These are phyloP conservation scores for Aspergillus olivimuriae DNA, from an alignment of 495 filamentous ascomycete genomes.

Conservation along the genomic window DNA sequence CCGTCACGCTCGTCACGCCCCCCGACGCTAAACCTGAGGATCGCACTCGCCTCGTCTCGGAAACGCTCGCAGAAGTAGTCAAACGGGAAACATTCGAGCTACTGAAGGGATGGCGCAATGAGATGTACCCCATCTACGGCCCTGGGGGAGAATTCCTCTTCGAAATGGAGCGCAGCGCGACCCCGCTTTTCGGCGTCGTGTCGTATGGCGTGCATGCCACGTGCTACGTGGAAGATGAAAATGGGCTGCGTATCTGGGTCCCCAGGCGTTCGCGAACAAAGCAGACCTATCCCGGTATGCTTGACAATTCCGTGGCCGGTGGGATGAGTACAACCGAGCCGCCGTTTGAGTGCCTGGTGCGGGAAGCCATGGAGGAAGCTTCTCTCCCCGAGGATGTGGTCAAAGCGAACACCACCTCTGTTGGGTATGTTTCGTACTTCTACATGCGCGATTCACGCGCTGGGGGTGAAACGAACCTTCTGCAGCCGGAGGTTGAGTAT, in stretches of 20 bases:
- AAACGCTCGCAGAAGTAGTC: slow-evolving; percentile 58
- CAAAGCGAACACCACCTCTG: slow-evolving; percentile 45
- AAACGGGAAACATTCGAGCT: slow-evolving; percentile 59
- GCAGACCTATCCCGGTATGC: slow-evolving; percentile 76
- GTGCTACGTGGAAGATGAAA: slow-evolving; percentile 55
- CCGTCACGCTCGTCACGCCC: slow-evolving; percentile 39
- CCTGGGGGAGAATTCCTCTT: slow-evolving; percentile 57
- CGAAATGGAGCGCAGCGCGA: slow-evolving; percentile 72
- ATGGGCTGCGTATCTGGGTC: slow-evolving; percentile 75
- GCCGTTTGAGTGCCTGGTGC: slow-evolving; percentile 70
- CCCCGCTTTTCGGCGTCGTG: slow-evolving; percentile 75
- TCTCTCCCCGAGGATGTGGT: slow-evolving; percentile 69
- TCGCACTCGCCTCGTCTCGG: slow-evolving; percentile 53
- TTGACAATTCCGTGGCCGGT: slow-evolving; percentile 93
- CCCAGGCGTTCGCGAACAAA: slow-evolving; percentile 70
- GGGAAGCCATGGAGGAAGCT: slow-evolving; percentile 87
- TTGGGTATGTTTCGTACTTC: slow-evolving; percentile 78
- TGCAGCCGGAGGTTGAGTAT: slow-evolving; percentile 91
- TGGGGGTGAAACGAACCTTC: slow-evolving; percentile 77
- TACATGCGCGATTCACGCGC: slow-evolving; percentile 70
- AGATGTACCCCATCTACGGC: slow-evolving; percentile 79
- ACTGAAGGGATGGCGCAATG: slow-evolving; percentile 78
- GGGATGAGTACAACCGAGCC: slow-evolving; percentile 75
- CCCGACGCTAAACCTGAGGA: slow-evolving; percentile 40
- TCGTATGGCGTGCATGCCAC: slow-evolving; percentile 91